phyloP scores from a whole-genome alignment of 2,329 filamentous ascomycete genomes.

The Aspergillus felis region DNA sequence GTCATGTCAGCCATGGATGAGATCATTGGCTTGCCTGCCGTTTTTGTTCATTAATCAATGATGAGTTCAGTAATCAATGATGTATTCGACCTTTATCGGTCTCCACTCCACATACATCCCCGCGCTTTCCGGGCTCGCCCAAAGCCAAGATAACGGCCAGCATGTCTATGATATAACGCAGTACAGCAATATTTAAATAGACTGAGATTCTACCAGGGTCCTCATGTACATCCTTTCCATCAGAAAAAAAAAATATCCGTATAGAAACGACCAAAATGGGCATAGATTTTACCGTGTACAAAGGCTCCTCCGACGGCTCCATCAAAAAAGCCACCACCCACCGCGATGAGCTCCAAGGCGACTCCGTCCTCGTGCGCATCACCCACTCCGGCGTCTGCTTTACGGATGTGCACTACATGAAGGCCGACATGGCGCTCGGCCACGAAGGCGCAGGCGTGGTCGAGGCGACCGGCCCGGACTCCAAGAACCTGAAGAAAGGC shows the following conservation, averaged over 20 bases:
- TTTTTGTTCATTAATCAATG: neutral
- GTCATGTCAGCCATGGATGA: too few species aligned
- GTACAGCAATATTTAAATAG: neutral
- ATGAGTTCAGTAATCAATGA: neutral
- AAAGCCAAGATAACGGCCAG: neutral
- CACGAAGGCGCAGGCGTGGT: slow-evolving; percentile 39
- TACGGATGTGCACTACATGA: slow-evolving; percentile 47
- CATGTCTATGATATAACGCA: neutral
- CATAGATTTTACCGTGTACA: slow-evolving; percentile 58
- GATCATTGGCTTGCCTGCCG: too few species aligned
- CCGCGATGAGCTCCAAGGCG: slow-evolving; percentile 29
- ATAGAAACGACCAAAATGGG: slow-evolving; percentile 13
- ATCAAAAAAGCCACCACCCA: slow-evolving; percentile 50
- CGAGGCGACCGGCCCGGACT: slow-evolving; percentile 27
- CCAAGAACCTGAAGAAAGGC: slow-evolving; percentile 34
- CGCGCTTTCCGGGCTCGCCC: neutral
- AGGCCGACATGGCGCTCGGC: slow-evolving; percentile 32
- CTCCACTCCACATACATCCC: neutral
- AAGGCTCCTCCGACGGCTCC: slow-evolving; percentile 56
- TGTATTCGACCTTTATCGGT: neutral
- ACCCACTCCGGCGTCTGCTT: slow-evolving; percentile 66
- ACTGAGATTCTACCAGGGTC: neutral
- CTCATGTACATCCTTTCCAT: neutral
- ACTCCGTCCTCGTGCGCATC: slow-evolving; percentile 57
- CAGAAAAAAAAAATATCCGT: neutral